phyloP scores from a whole-genome alignment of 805 yeast genomes.

The Torulaspora franciscae region DNA sequence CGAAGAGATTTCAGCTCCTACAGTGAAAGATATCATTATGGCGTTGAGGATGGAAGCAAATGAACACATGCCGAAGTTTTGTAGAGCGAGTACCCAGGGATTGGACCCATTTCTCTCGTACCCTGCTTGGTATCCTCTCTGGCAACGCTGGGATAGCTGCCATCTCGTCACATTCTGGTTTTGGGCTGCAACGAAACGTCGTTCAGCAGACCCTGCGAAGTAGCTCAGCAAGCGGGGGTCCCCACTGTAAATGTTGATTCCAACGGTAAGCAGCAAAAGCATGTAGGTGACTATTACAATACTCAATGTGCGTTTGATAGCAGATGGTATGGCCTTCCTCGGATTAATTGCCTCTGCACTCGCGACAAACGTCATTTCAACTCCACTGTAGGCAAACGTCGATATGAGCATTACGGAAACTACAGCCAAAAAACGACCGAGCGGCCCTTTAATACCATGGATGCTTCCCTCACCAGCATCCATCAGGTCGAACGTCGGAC shows the following conservation, averaged over 20 bases:
- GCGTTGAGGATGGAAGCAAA: constrained; percentile 50
- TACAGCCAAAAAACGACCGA: constrained; percentile 58
- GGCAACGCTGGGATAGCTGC: constrained; percentile 61
- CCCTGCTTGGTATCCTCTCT: constrained; percentile 57
- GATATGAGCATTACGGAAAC: constrained; percentile 59
- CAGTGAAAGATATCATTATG: constrained; percentile 49
- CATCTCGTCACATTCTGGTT: constrained; percentile 38
- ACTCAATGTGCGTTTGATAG: constrained; percentile 71
- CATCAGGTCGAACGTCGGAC: constrained; percentile 64
- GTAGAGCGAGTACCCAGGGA: constrained; percentile 55
- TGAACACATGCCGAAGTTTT: constrained; percentile 47
- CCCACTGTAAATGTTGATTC: constrained; percentile 70
- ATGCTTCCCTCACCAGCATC: constrained; percentile 53
- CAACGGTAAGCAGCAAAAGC: constrained; percentile 61
- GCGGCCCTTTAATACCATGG: constrained; percentile 55
- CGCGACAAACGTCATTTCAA: constrained; percentile 77
- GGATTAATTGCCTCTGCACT: constrained; percentile 86
- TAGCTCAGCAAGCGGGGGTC: constrained; percentile 67
- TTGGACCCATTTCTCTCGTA: constrained; percentile 46
- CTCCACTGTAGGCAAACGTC: constrained; percentile 73
- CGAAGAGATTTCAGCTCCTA: constrained; percentile 54
- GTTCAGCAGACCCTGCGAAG: constrained; percentile 24
- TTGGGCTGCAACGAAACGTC: constrained; percentile 15
- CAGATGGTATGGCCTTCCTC: constrained; percentile 67
- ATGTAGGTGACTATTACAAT: constrained; percentile 62